Conservation (phyloP, 2,329 filamentous ascomycete species). For the Myriosclerotinia curreyana region DNA sequence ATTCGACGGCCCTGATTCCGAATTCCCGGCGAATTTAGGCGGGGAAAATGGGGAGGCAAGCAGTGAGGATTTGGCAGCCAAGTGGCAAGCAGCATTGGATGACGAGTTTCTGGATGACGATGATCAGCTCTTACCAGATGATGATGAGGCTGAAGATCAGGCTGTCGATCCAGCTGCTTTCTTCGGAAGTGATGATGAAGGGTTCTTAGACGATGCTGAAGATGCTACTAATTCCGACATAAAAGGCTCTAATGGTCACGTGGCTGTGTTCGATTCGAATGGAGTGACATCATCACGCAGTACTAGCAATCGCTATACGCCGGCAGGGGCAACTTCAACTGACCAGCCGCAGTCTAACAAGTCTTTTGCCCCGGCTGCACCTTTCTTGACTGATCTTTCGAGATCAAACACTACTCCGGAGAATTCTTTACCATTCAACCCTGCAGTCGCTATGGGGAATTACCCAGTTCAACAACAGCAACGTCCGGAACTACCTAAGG, state of each 20-base stretch:
- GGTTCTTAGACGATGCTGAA: constrained; percentile 65
- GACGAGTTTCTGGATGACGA: constrained; percentile 60
- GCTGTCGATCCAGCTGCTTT: constrained; percentile 62
- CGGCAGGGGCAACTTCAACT: constrained; percentile 26
- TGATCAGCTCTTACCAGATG: constrained; percentile 59
- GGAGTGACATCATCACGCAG: constrained; percentile 26
- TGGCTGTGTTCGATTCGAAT: constrained; percentile 28
- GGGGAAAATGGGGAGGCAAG: constrained; percentile 39
- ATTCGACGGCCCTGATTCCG: constrained; percentile 33
- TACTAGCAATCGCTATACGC: constrained; percentile 35
- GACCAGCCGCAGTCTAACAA: constrained; percentile 26
- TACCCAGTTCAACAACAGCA: constrained; percentile 37
- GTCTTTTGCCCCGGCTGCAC: constrained; percentile 34
- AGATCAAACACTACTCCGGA: constrained; percentile 25
- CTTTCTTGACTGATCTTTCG: constrained; percentile 37
- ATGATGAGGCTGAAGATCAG: constrained; percentile 44
- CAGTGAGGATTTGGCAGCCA: constrained; percentile 65
- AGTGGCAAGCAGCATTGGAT: constrained; percentile 81
- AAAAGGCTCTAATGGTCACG: constrained; percentile 37
- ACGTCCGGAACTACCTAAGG: constrained; percentile 51
- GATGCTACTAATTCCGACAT: constrained; percentile 31
- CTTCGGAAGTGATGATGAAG: constrained; percentile 80
- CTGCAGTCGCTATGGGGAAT: constrained; percentile 27
- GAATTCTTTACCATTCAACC: constrained; percentile 28
- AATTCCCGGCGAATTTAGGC: constrained; percentile 32